A percentile compares a stretch with the other conserved stretches of the same genome.
These are phyloP conservation scores for Lindgomyces ingoldianus DNA, from an alignment of 495 filamentous ascomycete genomes.

Conservation along the genomic window DNA sequence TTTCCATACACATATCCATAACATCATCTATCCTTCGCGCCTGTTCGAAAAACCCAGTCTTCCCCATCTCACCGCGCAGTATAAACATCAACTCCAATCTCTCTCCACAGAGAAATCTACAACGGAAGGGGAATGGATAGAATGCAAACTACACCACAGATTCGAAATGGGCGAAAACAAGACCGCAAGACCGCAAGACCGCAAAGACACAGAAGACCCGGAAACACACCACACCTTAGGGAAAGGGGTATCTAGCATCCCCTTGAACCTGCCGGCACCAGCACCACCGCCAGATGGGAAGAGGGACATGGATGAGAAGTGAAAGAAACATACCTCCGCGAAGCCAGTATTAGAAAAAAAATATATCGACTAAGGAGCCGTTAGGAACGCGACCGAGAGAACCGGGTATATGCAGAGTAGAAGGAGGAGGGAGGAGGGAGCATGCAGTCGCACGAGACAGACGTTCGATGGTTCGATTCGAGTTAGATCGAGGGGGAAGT, in stretches of 20 bases:
- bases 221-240: too few species aligned
- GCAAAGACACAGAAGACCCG: neutral
- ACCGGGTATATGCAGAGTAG: conserved; percentile 38
- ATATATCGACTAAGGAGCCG: conserved; percentile 17
- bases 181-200: too few species aligned
- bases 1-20: conserved; percentile 10
- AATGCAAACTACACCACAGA: too few species aligned
- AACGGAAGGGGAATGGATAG: neutral
- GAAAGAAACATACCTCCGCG: too few species aligned
- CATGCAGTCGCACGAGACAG: conserved; percentile 31
- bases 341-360: too few species aligned
- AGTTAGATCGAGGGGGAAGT: too few species aligned
- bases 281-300: too few species aligned
- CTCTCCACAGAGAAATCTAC: neutral
- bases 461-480: neutral
- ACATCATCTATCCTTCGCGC: conserved; percentile 14
- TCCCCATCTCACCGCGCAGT: neutral
- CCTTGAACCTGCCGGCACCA: too few species aligned
- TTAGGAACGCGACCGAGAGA: conserved; percentile 17
- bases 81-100: neutral
- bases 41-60: neutral
- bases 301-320: too few species aligned
- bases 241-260: too few species aligned
- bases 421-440: conserved; percentile 8
- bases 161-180: too few species aligned